Conservation (phyloP, 495 filamentous ascomycete genomes). For the Aspergillus affinis region DNA sequence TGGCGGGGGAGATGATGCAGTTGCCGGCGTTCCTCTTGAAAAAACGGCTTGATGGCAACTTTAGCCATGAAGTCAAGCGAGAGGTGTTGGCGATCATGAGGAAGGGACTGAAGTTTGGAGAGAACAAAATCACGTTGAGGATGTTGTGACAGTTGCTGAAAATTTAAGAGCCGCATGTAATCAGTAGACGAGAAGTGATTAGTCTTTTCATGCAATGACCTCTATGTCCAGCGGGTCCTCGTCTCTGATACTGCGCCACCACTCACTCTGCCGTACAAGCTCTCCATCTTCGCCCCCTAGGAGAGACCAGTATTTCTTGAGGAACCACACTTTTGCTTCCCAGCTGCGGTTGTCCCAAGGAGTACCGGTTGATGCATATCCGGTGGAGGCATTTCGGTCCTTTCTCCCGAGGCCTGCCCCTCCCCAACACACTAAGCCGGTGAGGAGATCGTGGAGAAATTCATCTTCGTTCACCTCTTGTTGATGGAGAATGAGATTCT, state of each 20-base stretch:
- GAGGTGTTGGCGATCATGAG: no score
- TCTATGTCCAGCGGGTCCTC: constrained; percentile 10
- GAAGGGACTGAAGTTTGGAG: no score
- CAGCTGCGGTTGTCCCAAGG: constrained; percentile 33
- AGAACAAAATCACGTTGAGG: no score
- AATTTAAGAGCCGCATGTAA: no score
- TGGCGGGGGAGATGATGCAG: no score
- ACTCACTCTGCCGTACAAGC: constrained; percentile 31
- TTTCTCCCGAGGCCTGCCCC: constrained; percentile 20
- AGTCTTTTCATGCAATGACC: neutral
- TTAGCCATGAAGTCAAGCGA: no score
- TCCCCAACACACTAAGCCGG: constrained; percentile 30
- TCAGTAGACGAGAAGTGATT: no score
- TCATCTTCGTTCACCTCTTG: constrained; percentile 26
- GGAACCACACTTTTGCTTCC: constrained; percentile 29
- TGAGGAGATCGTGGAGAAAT: constrained; percentile 23
- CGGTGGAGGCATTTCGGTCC: constrained; percentile 24
- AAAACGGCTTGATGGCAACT: no score
- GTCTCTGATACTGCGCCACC: constrained; percentile 28
- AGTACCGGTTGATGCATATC: constrained; percentile 24
- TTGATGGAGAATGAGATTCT: constrained; percentile 23
- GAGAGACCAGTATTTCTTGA: constrained; percentile 34
- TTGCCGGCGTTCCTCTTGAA: no score
- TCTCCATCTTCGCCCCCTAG: constrained; percentile 30
- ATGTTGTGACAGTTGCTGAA: no score